Conservation (phyloP, 2,329 filamentous ascomycete genomes). For the Hypoxylon rubiginosum region DNA sequence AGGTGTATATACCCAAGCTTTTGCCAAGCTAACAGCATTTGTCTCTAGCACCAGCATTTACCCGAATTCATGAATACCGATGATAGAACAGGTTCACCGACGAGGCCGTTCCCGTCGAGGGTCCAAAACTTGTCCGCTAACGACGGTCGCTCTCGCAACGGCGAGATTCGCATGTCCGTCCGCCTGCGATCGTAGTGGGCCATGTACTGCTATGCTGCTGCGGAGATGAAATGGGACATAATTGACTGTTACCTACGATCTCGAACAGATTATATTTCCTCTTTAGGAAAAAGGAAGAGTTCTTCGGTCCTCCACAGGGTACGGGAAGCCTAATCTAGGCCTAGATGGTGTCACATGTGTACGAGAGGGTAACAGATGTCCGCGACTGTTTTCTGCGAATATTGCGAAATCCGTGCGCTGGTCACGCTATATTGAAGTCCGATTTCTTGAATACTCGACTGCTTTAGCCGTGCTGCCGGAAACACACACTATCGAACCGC, state of each 20-base stretch:
- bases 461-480: slow-evolving; percentile 41
- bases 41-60: neutral
- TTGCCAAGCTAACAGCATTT: neutral
- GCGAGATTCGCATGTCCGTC: slow-evolving; percentile 7
- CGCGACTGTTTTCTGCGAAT: neutral
- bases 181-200: slow-evolving; percentile 1
- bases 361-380: slow-evolving; percentile 1
- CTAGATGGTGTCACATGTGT: slow-evolving; percentile 4
- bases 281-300: slow-evolving; percentile 26
- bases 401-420: slow-evolving; percentile 6
- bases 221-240: slow-evolving; percentile 11
- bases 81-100: slow-evolving; percentile 5
- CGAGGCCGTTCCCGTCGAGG: neutral
- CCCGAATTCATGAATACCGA: neutral
- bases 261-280: slow-evolving; percentile 15
- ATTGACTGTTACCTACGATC: slow-evolving; percentile 6
- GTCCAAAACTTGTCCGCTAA: neutral
- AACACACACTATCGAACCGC: slow-evolving; percentile 31
- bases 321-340: slow-evolving; percentile 1
- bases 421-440: slow-evolving; percentile 17
- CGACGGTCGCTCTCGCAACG: neutral
- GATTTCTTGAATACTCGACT: slow-evolving; percentile 5
- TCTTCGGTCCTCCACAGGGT: slow-evolving; percentile 16
- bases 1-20: neutral
- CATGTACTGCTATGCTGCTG: slow-evolving; percentile 1